Percentiles rank a stretch among this genome's conserved stretches.
phyloP scores from a whole-genome alignment of 305 asterid species.

The Solanum chacoense region DNA sequence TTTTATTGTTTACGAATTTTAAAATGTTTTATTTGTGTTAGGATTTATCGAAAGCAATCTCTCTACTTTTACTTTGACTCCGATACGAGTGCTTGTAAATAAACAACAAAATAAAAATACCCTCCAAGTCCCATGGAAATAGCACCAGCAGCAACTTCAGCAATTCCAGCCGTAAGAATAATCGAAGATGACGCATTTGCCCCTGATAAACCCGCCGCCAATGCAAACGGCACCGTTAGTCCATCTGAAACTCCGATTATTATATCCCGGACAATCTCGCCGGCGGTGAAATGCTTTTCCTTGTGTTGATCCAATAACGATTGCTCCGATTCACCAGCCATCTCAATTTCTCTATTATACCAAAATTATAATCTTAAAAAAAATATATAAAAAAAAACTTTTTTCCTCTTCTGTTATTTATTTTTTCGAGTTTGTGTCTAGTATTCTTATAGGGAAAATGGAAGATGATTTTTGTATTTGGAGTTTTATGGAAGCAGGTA shows the following conservation, averaged over 20 bases:
- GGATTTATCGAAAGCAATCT: too few species aligned
- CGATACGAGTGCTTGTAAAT: not conserved
- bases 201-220: slow-evolving; percentile 92
- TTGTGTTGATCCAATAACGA: slow-evolving; percentile 44
- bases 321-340: slow-evolving; percentile 36
- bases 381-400: accelerated
- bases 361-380: not conserved
- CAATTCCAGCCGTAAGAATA: slow-evolving; percentile 87
- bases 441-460: not conserved
- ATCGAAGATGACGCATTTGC: slow-evolving; percentile 84
- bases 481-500: not conserved
- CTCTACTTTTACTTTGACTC: too few species aligned
- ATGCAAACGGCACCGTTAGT: slow-evolving; percentile 88
- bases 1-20: too few species aligned
- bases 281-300: slow-evolving; percentile 88
- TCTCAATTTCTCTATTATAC: not conserved
- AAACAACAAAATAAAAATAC: slow-evolving; percentile 12
- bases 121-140: slow-evolving; percentile 99
- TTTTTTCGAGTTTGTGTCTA: not conserved
- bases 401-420: not conserved
- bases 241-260: slow-evolving; percentile 96
- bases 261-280: slow-evolving; percentile 78
- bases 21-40: too few species aligned
- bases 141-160: slow-evolving; percentile 95
- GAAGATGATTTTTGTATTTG: not conserved